Base-by-base conservation (phyloP, 139 green algal species). In the Chlorella ohadii region DNA sequence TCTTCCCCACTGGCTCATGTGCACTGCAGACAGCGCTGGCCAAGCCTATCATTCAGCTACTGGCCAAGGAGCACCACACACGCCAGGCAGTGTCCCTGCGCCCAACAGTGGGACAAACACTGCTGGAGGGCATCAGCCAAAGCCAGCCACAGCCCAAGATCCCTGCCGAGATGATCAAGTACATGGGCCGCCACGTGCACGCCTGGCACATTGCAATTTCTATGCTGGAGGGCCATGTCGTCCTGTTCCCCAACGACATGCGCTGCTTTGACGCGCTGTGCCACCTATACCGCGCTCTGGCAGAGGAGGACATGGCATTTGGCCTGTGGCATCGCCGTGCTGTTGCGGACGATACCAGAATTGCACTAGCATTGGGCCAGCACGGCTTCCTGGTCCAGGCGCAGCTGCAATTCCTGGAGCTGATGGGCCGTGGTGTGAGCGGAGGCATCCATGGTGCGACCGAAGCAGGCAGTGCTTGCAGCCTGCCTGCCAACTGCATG, bases 111-210 rank as follows among this genome's bases (percentile, higher is more conserved):
- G 96, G 98, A 27, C 87, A 93, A 88, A 94, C 94, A 13, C 79
- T 98, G 83, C 88, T 99, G 70, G 97, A 99, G 81, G 94, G 92
- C 79, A 98, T 99, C 75, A 94, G 88, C 34, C 88, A 99, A 78
- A 95, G 88, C 84, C 96, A 99, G 90, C 97, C 97, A 39, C 97
- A 99, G 91, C 97, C 97, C 64, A 99, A 99, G 34, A 95, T 99
- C 68, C 95, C 97, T 2, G 92, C 92, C 4, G 97, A 99, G 92
- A 93, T 99, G 44, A 99, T 99, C 84, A 96, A 97, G 85, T 99
- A 97, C 92, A 92, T 99, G 82, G 97, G 97, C 67, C 97, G 97
- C 73, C 97, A 93, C 55, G 99, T 96, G 93, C 96, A 96, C 83
- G 94, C 96, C 28, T 99, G 97, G 97, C 96, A 99, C 88, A 97